Evolutionary conservation across 805 yeast species (phyloP).

Genomic region (Ogataea paradorogensis): DNA sequence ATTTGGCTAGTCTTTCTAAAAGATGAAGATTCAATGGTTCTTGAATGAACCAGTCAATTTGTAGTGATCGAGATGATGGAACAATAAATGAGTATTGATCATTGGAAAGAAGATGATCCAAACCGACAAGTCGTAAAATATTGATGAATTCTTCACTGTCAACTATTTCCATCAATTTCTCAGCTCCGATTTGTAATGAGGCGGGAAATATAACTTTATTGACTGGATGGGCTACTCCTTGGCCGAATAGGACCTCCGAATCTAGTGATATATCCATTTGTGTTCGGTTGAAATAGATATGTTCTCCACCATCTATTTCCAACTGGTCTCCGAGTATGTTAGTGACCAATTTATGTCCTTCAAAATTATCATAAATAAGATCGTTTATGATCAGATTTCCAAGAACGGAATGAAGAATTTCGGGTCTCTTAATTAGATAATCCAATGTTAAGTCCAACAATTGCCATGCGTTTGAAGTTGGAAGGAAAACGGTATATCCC

Average conservation of each 20-base stretch:
- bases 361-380: constrained; percentile 63
- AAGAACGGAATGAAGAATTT: constrained; percentile 51
- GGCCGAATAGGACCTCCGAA: constrained; percentile 69
- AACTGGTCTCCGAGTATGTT: constrained; percentile 15
- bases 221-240: constrained; percentile 82
- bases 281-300: constrained; percentile 14
- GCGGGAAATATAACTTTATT: constrained; percentile 56
- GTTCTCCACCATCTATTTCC: constrained; percentile 4
- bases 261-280: constrained; percentile 40
- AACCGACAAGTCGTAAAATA: constrained; percentile 40
- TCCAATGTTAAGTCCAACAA: constrained; percentile 55
- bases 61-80: constrained; percentile 61
- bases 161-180: constrained; percentile 56
- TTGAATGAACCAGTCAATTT: constrained; percentile 46
- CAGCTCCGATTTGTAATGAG: constrained; percentile 47
- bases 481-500: constrained; percentile 77
- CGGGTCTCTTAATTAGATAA: constrained; percentile 52
- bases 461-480: constrained; percentile 75
- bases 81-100: constrained; percentile 61
- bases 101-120: constrained; percentile 41
- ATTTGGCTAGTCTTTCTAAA: constrained; percentile 52
- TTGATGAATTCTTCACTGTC: constrained; percentile 47
- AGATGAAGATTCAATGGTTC: constrained; percentile 32
- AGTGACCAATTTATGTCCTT: constrained; percentile 24
- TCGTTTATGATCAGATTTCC: constrained; percentile 60